Evolutionary conservation across 2,329 filamentous ascomycete genomes (phyloP).

Genomic region (Colletotrichum horii): DNA sequence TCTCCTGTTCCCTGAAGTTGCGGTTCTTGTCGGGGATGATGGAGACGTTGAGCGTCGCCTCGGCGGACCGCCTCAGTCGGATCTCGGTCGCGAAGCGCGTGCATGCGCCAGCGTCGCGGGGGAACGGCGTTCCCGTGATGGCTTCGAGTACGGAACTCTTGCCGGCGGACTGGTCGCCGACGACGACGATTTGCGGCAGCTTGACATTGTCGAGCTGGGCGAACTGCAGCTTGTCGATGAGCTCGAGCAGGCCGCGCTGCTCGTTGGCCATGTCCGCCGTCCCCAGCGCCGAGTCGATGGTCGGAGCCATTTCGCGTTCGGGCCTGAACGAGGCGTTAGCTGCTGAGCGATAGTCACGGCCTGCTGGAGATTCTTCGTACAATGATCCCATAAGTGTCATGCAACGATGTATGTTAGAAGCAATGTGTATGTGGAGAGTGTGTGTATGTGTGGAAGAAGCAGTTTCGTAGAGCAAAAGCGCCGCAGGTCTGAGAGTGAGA

Average conservation of each 20-base stretch:
- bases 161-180: conserved; percentile 68
- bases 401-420: neutral
- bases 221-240: conserved; percentile 61
- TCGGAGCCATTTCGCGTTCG: conserved; percentile 36
- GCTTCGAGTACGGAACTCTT: conserved; percentile 70
- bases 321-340: conserved; percentile 18
- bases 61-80: conserved; percentile 53
- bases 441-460: neutral
- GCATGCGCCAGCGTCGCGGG: conserved; percentile 63
- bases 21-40: conserved; percentile 60
- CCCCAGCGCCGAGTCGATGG: conserved; percentile 53
- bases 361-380: conserved; percentile 13
- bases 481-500: neutral
- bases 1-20: conserved; percentile 50
- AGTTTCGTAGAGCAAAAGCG: neutral
- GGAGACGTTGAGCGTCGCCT: conserved; percentile 51
- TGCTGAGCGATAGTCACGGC: conserved; percentile 6
- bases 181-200: conserved; percentile 67
- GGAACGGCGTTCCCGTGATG: conserved; percentile 67
- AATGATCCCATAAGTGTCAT: conserved; percentile 18
- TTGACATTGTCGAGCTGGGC: conserved; percentile 57
- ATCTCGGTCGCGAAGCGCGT: conserved; percentile 68
- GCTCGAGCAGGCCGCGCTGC: conserved; percentile 61
- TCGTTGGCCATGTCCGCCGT: conserved; percentile 57
- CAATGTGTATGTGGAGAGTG: neutral